Conservation (phyloP, 1,284 basidiomycete species). For the Mycena citricolor region DNA sequence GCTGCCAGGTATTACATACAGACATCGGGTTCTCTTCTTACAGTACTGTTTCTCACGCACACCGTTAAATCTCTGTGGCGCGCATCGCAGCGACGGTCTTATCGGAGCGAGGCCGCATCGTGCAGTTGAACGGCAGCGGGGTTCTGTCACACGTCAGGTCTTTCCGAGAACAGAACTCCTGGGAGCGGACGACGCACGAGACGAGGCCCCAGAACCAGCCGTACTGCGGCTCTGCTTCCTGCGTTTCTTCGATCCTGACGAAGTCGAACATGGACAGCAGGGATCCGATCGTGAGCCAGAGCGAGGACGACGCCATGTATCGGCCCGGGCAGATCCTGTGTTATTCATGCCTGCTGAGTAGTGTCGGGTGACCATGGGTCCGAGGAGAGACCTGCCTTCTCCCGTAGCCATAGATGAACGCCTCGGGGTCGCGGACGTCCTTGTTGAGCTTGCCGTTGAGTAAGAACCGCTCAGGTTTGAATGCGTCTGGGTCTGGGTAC, state of each 20-base stretch:
- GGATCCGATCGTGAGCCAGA: conserved; percentile 53
- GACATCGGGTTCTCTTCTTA: too few species aligned
- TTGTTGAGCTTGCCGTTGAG: conserved; percentile 13
- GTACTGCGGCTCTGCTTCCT: conserved; percentile 19
- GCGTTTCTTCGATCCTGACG: conserved; percentile 34
- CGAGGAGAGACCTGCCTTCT: conserved; percentile 29
- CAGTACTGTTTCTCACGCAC: too few species aligned
- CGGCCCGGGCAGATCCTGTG: conserved; percentile 48
- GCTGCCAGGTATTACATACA: too few species aligned
- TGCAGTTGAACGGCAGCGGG: conserved; percentile 36
- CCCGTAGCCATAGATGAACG: conserved; percentile 6
- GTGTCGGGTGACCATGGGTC: conserved; percentile 38
- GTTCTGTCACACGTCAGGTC: conserved; percentile 26
- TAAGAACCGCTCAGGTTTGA: conserved; percentile 48
- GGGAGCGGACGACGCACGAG: not conserved
- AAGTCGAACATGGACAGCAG: conserved; percentile 48
- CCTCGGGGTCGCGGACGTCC: conserved; percentile 4
- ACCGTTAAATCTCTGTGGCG: too few species aligned
- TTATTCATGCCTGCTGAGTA: conserved; percentile 51
- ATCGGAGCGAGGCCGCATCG: conserved; percentile 32
- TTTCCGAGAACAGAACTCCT: not conserved
- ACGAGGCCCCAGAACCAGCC: conserved; percentile 7
- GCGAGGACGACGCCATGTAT: conserved; percentile 45
- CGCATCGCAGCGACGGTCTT: too few species aligned
- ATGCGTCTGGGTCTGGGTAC: conserved; percentile 40